Evolutionary conservation across 768 basidiomycete genomes (phyloP), one percentile per base, ranked within the genome.

Genomic region (Auricularia heimuer): DNA sequence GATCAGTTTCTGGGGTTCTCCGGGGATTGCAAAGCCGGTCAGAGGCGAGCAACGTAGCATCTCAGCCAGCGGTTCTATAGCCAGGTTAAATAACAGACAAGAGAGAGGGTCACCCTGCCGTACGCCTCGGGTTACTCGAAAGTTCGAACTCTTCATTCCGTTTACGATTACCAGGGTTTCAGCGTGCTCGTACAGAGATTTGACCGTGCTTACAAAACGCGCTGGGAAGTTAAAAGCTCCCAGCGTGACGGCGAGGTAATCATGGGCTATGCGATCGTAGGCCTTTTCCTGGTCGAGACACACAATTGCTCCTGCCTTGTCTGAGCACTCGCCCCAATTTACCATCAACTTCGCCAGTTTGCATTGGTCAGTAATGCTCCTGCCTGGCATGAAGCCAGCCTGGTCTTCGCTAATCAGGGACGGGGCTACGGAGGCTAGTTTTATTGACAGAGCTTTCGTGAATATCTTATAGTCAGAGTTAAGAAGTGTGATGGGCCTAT

Each of bases 91-190:
- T 0, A 79, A 71, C 0, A 79, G 72, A 66, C 78, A 78, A 1
- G 75, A 79, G 0, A 80, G 69, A 0, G 75, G 77, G 67, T 79
- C 76, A 0, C 76, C 77, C 60, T 80, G 79, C 12, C 73, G 4
- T 0, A 78, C 76, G 0, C 79, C 79, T 45, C 76, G 69, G 3
- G 62, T 70, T 0, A 77, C 64, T 29, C 62, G 62, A 63, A 71
- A 77, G 0, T 62, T 24, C 4, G 60, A 33, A 54, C 77, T 76
- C 8, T 71, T 12, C 0, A 56, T 21, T 1, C 77, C 75, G 36
- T 78, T 79, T n/a, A 79, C 63, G 47, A 74, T 74, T 3, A 78
- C 70, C 12, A 2, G 3, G 4, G 76, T 77, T 6, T 65, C n/a
- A 1, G 75, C 76, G 11, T 66, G 44, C 21, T 36, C 14, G 58